Conservation (phyloP, 2,329 filamentous ascomycete species). For the Aspergillus puulaauensis region DNA sequence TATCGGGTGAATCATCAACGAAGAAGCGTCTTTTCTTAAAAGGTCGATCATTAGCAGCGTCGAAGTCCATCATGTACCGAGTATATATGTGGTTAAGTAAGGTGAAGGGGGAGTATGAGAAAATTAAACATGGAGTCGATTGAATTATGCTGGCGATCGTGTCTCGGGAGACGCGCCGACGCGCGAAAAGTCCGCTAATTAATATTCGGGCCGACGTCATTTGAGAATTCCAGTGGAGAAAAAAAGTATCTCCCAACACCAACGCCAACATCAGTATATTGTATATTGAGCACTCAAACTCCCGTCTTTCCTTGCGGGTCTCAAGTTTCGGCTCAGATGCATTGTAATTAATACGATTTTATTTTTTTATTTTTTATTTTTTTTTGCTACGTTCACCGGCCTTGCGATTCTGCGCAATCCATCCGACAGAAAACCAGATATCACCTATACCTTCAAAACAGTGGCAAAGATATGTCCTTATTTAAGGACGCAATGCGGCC, state of each 20-base stretch:
- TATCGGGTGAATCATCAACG: slow-evolving; percentile 45
- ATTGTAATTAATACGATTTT: neutral
- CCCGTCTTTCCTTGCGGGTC: neutral
- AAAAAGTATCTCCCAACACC: too few species aligned
- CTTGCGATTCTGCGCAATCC: neutral
- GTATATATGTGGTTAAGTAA: neutral
- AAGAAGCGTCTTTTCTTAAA: slow-evolving; percentile 65
- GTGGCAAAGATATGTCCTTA: slow-evolving; percentile 9
- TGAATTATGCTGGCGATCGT: neutral
- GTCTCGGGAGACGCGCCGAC: slow-evolving; percentile 32
- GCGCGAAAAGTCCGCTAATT: slow-evolving; percentile 23
- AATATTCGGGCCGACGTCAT: neutral
- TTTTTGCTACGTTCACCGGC: neutral
- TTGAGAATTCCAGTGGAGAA: neutral
- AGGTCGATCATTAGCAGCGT: slow-evolving; percentile 53
- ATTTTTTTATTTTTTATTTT: neutral
- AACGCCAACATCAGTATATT: neutral
- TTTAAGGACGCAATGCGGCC: slow-evolving; percentile 21
- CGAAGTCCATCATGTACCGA: slow-evolving; percentile 31
- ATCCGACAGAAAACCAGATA: neutral
- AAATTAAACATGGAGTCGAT: neutral
- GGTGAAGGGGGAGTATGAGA: neutral
- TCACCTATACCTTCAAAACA: neutral
- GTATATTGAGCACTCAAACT: neutral
- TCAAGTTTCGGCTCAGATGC: neutral